phyloP scores from a whole-genome alignment of 1,284 basidiomycete genomes.

The Wallemia hederae region DNA sequence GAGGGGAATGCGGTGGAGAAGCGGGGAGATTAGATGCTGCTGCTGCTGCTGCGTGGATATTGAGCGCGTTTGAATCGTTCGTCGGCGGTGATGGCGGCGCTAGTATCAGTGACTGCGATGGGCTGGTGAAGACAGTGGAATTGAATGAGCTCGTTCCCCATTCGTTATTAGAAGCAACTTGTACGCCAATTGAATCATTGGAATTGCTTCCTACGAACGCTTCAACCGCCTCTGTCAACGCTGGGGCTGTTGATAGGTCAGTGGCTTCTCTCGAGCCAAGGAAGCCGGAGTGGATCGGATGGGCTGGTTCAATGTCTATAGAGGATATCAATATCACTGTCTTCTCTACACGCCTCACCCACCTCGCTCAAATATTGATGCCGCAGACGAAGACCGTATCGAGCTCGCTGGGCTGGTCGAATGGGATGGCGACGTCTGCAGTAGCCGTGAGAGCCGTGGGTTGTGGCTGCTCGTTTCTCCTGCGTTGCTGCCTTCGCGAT shows the following conservation, averaged over 20 bases:
- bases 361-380: not conserved
- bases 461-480: not conserved
- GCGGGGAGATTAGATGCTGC: not conserved
- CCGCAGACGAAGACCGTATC: not conserved
- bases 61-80: not conserved
- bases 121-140: not conserved
- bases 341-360: not conserved
- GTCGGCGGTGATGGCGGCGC: not conserved
- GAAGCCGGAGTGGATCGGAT: constrained; percentile 1
- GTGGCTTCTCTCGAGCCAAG: not conserved
- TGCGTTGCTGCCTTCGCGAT: not conserved
- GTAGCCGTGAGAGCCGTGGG: not conserved
- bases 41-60: not conserved
- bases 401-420: not conserved
- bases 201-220: not conserved
- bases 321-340: not conserved
- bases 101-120: not conserved
- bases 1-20: not conserved
- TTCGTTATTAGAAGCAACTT: not conserved
- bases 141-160: not conserved
- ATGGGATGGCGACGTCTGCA: not conserved
- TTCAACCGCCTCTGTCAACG: not conserved
- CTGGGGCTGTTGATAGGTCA: not conserved
- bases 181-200: not conserved
- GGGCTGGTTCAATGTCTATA: not conserved